Evolutionary conservation across 108 stramenopile genomes (phyloP).

Genomic region (Skeletonema marinoi): DNA sequence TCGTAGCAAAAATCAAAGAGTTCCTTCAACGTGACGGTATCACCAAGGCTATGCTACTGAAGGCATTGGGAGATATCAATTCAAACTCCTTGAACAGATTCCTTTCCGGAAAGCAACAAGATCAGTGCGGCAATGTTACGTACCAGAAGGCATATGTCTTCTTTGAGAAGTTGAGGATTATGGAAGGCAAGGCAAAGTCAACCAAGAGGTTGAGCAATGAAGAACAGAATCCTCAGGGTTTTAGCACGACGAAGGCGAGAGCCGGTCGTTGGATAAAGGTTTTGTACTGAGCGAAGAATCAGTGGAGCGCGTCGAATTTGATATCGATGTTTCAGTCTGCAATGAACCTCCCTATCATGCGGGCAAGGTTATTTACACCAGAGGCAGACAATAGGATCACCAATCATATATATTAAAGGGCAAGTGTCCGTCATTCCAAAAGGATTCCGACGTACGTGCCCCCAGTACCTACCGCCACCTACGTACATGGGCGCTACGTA

Average conservation of each 20-base stretch:
- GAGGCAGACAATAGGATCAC: background rate
- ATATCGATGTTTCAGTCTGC: background rate
- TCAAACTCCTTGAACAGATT: conserved; percentile 30
- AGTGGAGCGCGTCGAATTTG: background rate
- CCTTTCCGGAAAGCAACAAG: conserved; percentile 38
- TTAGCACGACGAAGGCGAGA: conserved; percentile 4
- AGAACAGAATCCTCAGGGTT: conserved; percentile 20
- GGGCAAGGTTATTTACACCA: background rate
- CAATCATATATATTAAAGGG: too few relatives aligned
- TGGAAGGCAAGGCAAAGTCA: conserved; percentile 39
- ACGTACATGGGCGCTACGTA: too few relatives aligned
- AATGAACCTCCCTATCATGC: background rate
- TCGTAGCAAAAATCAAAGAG: conserved; percentile 38
- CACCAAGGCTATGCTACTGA: conserved; percentile 20
- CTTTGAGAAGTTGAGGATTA: conserved; percentile 49
- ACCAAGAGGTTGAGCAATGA: conserved; percentile 36
- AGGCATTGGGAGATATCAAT: conserved; percentile 31
- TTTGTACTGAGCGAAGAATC: background rate
- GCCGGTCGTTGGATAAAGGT: background rate
- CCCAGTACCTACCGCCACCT: too few relatives aligned
- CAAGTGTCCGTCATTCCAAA: too few relatives aligned
- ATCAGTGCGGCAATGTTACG: conserved; percentile 43
- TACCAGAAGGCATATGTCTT: conserved; percentile 40
- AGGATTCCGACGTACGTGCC: too few relatives aligned
- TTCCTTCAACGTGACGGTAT: conserved; percentile 38